Evolutionary conservation across 345 rosid species (phyloP).

Genomic region (Arabidopsis thaliana): DNA sequence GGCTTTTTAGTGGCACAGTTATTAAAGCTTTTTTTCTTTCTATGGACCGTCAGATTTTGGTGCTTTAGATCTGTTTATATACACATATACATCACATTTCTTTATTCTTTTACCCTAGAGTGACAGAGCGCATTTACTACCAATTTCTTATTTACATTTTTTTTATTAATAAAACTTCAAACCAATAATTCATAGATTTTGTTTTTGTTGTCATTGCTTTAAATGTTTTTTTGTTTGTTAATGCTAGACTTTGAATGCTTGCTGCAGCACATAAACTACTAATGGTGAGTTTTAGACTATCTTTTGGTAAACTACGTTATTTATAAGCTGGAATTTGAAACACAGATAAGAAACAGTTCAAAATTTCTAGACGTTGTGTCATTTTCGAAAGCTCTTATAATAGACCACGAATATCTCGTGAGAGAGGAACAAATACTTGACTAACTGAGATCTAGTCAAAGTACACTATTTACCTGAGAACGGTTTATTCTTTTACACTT

Average conservation of each 20-base stretch:
- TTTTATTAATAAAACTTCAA: background rate
- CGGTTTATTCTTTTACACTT: background rate
- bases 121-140: conserved; percentile 21
- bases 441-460: conserved; percentile 9
- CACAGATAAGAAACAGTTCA: conserved; percentile 5
- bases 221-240: background rate
- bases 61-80: conserved; percentile 31
- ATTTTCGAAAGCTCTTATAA: conserved; percentile 10
- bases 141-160: background rate
- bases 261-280: background rate
- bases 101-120: conserved; percentile 12
- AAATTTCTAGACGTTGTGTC: conserved; percentile 16
- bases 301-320: background rate
- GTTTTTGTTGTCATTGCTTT: background rate
- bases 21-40: conserved; percentile 28
- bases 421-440: conserved; percentile 2
- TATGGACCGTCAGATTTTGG: conserved; percentile 34
- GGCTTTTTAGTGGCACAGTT: conserved; percentile 35
- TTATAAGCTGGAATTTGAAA: background rate
- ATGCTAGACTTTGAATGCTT: background rate
- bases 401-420: conserved; percentile 17
- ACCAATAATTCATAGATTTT: conserved; percentile 15
- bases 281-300: too few relatives aligned
- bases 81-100: background rate
- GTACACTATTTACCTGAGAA: background rate